Percentiles rank a stretch among this genome's conserved stretches.
These are phyloP conservation scores for Aspergillus aculeatinus DNA, from an alignment of 2,329 filamentous ascomycete genomes.

Conservation along the genomic window DNA sequence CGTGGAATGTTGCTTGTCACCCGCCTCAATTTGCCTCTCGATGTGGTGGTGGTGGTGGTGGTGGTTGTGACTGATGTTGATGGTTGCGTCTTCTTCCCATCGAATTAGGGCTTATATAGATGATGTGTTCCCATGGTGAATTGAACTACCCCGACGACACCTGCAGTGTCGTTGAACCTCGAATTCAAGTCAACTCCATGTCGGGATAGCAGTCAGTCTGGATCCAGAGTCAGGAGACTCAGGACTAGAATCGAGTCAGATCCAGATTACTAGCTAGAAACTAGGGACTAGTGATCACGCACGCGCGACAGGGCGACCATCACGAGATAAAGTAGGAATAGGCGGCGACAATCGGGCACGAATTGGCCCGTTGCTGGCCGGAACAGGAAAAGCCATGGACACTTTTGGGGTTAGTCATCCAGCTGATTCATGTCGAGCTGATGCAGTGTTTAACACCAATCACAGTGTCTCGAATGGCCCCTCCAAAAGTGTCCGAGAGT, in stretches of 20 bases:
- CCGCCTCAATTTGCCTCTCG: neutral
- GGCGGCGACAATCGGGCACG: neutral
- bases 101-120: neutral
- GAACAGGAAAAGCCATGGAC: neutral
- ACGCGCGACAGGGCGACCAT: neutral
- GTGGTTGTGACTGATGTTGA: neutral
- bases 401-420: neutral
- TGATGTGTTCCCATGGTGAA: neutral
- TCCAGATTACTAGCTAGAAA: too few species aligned
- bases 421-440: neutral
- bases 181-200: neutral
- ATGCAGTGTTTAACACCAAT: neutral
- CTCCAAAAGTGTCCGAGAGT: neutral
- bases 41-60: neutral
- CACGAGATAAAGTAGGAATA: neutral
- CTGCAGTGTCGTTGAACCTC: neutral
- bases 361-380: neutral
- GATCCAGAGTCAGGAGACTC: neutral
- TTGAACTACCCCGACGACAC: neutral
- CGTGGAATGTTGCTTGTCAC: neutral
- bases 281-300: neutral
- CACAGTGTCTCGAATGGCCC: neutral
- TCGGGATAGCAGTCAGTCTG: neutral
- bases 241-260: neutral
- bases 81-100: neutral